Conservation (phyloP, 345 rosid genomes). For the Arabis hirsuta region DNA sequence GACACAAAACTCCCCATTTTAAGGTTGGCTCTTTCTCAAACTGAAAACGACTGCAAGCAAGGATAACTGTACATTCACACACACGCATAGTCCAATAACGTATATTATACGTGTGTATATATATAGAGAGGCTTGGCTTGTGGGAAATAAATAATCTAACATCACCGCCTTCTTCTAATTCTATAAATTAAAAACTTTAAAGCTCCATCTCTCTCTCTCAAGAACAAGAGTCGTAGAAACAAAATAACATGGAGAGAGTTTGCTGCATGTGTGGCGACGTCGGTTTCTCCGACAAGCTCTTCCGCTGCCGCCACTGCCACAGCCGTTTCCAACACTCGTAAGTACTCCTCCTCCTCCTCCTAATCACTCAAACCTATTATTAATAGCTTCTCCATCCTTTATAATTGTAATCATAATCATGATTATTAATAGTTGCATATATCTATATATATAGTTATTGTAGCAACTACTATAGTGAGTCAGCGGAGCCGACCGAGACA, state of each 20-base stretch:
- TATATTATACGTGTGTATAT: background rate
- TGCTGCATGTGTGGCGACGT: conserved; percentile 48
- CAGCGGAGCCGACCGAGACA: conserved; percentile 55
- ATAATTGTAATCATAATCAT: no score
- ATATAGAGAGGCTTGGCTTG: background rate
- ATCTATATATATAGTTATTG: conserved; percentile 58
- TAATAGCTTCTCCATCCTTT: no score
- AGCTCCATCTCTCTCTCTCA: background rate
- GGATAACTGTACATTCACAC: conserved; percentile 32
- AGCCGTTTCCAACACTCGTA: conserved; percentile 43
- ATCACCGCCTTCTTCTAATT: conserved; percentile 20
- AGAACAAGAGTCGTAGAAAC: background rate
- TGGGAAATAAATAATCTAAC: background rate
- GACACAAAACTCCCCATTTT: background rate
- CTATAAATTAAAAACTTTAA: conserved; percentile 8
- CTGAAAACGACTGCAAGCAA: conserved; percentile 38
- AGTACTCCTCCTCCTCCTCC: background rate
- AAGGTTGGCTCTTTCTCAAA: conserved; percentile 23
- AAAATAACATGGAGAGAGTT: conserved; percentile 28
- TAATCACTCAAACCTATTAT: no score
- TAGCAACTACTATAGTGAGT: conserved; percentile 78
- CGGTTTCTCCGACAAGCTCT: conserved; percentile 42
- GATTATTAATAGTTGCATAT: no score
- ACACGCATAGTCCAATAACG: conserved; percentile 10
- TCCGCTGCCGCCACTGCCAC: conserved; percentile 38